Conservation (phyloP, 2,329 filamentous ascomycete species). For the Diaporthe australafricana region DNA sequence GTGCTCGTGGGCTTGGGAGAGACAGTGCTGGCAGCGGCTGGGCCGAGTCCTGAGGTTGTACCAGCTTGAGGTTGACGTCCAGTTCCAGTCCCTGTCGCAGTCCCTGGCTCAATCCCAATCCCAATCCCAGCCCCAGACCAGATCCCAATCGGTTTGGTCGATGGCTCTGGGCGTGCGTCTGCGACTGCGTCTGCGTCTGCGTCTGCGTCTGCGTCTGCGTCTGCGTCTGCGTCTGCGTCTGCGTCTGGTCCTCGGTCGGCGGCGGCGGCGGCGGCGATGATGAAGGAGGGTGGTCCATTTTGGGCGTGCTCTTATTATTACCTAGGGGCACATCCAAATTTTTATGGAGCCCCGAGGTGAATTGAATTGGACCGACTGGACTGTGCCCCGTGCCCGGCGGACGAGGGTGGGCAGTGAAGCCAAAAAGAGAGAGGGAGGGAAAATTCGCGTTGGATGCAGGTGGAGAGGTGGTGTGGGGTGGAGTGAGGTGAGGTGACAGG, state of each 20-base stretch:
- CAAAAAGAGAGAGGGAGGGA: conserved; percentile 29
- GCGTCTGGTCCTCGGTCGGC: conserved; percentile 80
- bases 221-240: not conserved
- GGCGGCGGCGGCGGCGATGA: conserved; percentile 82
- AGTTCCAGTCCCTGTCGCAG: conserved; percentile 4
- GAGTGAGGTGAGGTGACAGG: conserved; percentile 15
- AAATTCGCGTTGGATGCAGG: conserved; percentile 27
- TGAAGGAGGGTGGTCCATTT: conserved; percentile 31
- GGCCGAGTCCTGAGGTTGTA: conserved; percentile 23
- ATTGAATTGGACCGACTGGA: conserved; percentile 33
- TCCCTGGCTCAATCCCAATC: not conserved
- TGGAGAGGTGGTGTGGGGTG: conserved; percentile 15
- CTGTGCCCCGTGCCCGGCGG: conserved; percentile 29
- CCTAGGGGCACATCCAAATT: conserved; percentile 34
- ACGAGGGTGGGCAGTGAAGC: conserved; percentile 29
- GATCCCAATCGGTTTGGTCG: conserved; percentile 5
- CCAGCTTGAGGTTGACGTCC: conserved; percentile 3
- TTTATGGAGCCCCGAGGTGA: conserved; percentile 31
- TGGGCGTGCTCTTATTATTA: conserved; percentile 34
- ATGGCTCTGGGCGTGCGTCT: conserved; percentile 9
- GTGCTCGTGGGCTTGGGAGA: conserved; percentile 7
- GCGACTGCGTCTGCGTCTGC: not conserved
- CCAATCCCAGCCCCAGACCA: not conserved
- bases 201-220: not conserved
- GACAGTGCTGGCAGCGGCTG: conserved; percentile 9